These are phyloP conservation scores for Haplosporangium sp. DNA, from an alignment of 371 early-diverging fungal genomes.

Conservation along the genomic window DNA sequence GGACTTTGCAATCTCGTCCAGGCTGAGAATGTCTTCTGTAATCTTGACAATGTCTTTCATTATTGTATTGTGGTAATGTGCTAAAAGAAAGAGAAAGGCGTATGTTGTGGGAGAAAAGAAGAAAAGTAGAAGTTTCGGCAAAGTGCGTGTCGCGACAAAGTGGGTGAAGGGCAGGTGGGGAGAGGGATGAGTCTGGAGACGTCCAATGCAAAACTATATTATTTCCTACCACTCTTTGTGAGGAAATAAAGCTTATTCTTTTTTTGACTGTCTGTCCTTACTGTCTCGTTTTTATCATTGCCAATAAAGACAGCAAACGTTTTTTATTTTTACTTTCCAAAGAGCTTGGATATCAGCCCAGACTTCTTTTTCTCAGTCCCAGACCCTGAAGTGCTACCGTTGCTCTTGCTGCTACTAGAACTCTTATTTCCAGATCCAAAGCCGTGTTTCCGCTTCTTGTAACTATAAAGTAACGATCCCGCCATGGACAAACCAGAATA, in stretches of 20 bases:
- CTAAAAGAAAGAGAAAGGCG: background rate
- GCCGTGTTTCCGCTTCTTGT: constrained; percentile 56
- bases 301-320: background rate
- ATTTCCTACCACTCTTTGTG: no score
- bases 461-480: constrained; percentile 12
- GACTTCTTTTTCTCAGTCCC: constrained; percentile 45
- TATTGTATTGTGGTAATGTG: background rate
- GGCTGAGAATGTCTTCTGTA: constrained; percentile 57
- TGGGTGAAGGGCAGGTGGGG: background rate
- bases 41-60: constrained; percentile 62
- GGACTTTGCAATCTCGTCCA: constrained; percentile 61
- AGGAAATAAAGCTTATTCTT: no score
- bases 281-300: background rate
- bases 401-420: background rate
- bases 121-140: background rate
- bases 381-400: constrained; percentile 21
- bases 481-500: no score
- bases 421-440: constrained; percentile 27
- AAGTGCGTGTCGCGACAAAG: background rate
- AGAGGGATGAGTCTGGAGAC: background rate
- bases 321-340: constrained; percentile 37
- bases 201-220: background rate
- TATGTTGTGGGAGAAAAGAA: background rate
- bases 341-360: constrained; percentile 51
- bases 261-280: background rate